A percentile compares a stretch with the other conserved stretches of the same genome.
phyloP scores from a whole-genome alignment of 1,139 yeast genomes.

The Pichia sp. region DNA sequence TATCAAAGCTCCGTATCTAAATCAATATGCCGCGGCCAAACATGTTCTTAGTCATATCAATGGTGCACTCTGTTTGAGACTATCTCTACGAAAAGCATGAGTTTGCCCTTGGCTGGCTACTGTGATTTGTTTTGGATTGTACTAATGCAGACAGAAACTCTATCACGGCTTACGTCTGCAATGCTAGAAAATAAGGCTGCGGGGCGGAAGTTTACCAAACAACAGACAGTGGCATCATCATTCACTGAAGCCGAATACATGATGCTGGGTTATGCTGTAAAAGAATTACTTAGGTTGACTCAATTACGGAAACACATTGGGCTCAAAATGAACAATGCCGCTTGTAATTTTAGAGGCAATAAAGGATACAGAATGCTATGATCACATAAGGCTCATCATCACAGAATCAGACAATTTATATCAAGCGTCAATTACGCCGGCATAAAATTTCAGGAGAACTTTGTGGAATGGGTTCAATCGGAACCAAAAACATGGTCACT shows the following conservation, averaged over 20 bases:
- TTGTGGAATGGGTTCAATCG: background rate
- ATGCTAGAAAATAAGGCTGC: background rate
- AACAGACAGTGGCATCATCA: conserved; percentile 5
- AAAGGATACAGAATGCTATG: conserved; percentile 1
- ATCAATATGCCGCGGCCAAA: conserved; percentile 2
- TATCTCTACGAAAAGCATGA: background rate
- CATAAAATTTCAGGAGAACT: background rate
- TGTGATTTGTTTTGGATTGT: conserved; percentile 1
- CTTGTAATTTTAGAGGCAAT: background rate
- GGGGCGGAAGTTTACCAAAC: conserved; percentile 1
- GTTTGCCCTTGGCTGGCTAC: background rate
- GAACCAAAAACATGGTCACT: background rate
- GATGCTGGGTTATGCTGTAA: conserved; percentile 4
- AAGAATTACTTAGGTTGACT: conserved; percentile 3
- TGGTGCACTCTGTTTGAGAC: conserved; percentile 1
- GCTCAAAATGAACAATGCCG: background rate
- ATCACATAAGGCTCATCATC: conserved; percentile 1
- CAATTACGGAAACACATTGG: background rate
- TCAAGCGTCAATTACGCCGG: conserved; percentile 1
- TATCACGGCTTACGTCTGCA: background rate
- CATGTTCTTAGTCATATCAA: conserved; percentile 1
- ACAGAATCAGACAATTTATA: conserved; percentile 3
- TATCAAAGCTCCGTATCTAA: background rate
- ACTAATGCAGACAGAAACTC: background rate
- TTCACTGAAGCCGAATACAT: conserved; percentile 7